phyloP scores from a whole-genome alignment of 331 rosid genomes.

The Prunus yedoensis region DNA sequence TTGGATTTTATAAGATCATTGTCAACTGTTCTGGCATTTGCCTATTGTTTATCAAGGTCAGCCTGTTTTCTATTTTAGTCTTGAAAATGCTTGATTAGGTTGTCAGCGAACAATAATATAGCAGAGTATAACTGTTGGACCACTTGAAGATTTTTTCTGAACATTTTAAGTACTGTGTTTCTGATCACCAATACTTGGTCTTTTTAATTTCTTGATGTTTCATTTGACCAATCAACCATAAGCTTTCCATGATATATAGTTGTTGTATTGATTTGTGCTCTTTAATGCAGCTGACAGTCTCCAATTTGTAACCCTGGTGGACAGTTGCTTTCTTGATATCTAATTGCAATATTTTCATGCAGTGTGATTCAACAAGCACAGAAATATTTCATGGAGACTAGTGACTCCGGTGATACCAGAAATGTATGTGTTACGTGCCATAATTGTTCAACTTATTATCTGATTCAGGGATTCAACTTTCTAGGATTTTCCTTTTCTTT shows the following conservation, averaged over 20 bases:
- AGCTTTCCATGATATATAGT: constrained; percentile 4
- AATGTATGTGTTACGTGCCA: constrained; percentile 46
- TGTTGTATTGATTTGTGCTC: constrained; percentile 11
- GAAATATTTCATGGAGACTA: constrained; percentile 56
- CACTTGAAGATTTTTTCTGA: background rate
- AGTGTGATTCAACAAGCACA: constrained; percentile 86
- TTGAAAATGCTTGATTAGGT: constrained; percentile 26
- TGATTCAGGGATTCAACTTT: background rate
- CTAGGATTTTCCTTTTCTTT: background rate
- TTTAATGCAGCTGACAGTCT: constrained; percentile 21
- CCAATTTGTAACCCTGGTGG: constrained; percentile 20
- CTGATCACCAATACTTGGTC: constrained; percentile 1
- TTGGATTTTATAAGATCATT: constrained; percentile 78
- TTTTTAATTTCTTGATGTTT: constrained; percentile 9
- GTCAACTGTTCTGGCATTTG: constrained; percentile 81
- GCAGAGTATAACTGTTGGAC: background rate
- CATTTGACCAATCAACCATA: background rate
- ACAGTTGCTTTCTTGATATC: constrained; percentile 27
- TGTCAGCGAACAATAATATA: background rate
- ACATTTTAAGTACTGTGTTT: constrained; percentile 7
- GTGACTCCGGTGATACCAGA: constrained; percentile 69
- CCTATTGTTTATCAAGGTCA: constrained; percentile 92
- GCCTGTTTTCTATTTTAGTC: constrained; percentile 27
- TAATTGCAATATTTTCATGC: constrained; percentile 35
- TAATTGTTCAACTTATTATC: background rate